A percentile compares a stretch with the other conserved stretches of the same genome.
phyloP scores from a whole-genome alignment of 2,329 filamentous ascomycete genomes.

The Intubia oerlemansii region DNA sequence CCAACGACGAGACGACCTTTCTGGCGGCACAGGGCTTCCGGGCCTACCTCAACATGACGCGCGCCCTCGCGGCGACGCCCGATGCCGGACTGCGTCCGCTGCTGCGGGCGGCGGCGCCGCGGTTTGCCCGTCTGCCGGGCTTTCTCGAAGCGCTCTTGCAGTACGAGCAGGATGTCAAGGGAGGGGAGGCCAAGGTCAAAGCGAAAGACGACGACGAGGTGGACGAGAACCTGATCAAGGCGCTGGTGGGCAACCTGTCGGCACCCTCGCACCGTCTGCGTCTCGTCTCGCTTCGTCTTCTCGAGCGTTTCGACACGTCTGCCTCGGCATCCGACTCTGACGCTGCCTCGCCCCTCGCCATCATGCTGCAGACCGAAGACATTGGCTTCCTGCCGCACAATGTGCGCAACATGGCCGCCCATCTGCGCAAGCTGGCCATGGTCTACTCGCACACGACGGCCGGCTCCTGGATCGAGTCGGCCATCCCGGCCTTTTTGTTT shows the following conservation, averaged over 20 bases:
- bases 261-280: constrained; percentile 57
- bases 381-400: constrained; percentile 59
- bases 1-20: constrained; percentile 45
- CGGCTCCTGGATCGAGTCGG: constrained; percentile 43
- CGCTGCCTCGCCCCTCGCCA: too few species aligned
- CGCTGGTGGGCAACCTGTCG: constrained; percentile 52
- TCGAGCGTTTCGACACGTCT: too few species aligned
- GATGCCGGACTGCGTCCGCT: constrained; percentile 42
- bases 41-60: constrained; percentile 46
- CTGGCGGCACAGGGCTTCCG: constrained; percentile 56
- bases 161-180: constrained; percentile 23
- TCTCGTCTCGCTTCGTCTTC: constrained; percentile 47
- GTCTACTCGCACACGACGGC: constrained; percentile 37
- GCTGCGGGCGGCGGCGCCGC: constrained; percentile 41
- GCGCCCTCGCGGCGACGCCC: constrained; percentile 27
- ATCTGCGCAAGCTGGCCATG: constrained; percentile 55
- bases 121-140: constrained; percentile 42
- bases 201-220: constrained; percentile 18
- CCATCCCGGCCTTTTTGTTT: constrained; percentile 68
- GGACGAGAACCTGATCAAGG: constrained; percentile 32
- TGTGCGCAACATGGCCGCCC: constrained; percentile 59
- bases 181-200: constrained; percentile 9
- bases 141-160: constrained; percentile 41
- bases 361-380: constrained; percentile 63
- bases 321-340: too few species aligned